Percentiles rank a stretch among this genome's conserved stretches.
phyloP scores from a whole-genome alignment of 495 filamentous ascomycete species.

The Cairneyella variabilis region DNA sequence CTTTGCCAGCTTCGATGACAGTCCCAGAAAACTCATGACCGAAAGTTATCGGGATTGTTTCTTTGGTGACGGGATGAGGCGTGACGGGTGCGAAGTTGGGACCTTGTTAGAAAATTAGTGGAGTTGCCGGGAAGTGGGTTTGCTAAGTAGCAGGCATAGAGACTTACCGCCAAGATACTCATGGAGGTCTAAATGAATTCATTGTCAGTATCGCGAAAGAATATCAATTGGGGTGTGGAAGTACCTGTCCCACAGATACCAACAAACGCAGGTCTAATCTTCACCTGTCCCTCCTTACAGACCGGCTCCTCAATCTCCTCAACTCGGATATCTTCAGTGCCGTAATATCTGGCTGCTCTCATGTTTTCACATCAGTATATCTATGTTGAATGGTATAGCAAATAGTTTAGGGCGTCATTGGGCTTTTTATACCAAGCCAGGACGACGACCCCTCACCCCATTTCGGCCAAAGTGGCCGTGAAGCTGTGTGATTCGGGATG shows the following conservation, averaged over 20 bases:
- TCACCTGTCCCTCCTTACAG: conserved; percentile 22
- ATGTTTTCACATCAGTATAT: conserved; percentile 22
- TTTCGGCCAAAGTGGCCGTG: not conserved
- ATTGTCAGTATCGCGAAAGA: not conserved
- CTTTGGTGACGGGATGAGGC: conserved; percentile 56
- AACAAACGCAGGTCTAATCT: conserved; percentile 51
- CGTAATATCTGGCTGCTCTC: conserved; percentile 38
- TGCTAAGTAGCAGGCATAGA: too few species aligned
- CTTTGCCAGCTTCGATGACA: conserved; percentile 54
- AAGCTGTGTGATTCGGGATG: too few species aligned
- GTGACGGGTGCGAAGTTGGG: conserved; percentile 50
- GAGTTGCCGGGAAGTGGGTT: too few species aligned
- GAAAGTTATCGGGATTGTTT: conserved; percentile 51
- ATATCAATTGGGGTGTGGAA: conserved; percentile 6
- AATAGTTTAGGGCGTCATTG: not conserved
- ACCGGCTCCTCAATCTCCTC: conserved; percentile 33
- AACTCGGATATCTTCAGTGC: conserved; percentile 40
- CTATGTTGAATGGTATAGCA: not conserved
- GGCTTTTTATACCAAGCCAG: not conserved
- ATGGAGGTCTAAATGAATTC: conserved; percentile 47
- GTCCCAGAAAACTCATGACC: conserved; percentile 62
- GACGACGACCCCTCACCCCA: not conserved
- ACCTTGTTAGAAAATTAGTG: too few species aligned
- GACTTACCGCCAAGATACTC: conserved; percentile 46
- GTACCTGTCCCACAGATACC: conserved; percentile 55